Percentiles rank a stretch among this genome's conserved stretches.
phyloP scores from a whole-genome alignment of 176 grass and related monocot genomes.

The maize (Zea mays) region Zm-B73-REFERENCE-NAM-5.0 NC_050097.1:6135001-6135500 shows the following conservation, averaged over 20 bases:
- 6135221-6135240: background rate
- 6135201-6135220: background rate
- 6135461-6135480: conserved; percentile 57
- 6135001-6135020: background rate
- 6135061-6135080: conserved; percentile 57
- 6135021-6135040: too few relatives aligned
- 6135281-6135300: background rate
- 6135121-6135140: conserved; percentile 30
- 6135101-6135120: conserved; percentile 46
- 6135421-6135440: conserved; percentile 69
- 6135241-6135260: background rate
- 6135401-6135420: conserved; percentile 35
- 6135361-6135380: conserved; percentile 46
- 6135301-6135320: background rate
- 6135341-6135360: conserved; percentile 32
- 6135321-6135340: conserved; percentile 31
- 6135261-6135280: background rate
- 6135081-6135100: conserved; percentile 46
- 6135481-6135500: conserved; percentile 52
- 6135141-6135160: conserved; percentile 22
- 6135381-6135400: conserved; percentile 24
- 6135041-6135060: conserved; percentile 48
- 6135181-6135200: background rate
- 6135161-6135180: conserved; percentile 6
- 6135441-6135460: conserved; percentile 55